These are phyloP conservation scores for Diaporthe vexans DNA, from an alignment of 2,329 filamentous ascomycete genomes.

Conservation along the genomic window DNA sequence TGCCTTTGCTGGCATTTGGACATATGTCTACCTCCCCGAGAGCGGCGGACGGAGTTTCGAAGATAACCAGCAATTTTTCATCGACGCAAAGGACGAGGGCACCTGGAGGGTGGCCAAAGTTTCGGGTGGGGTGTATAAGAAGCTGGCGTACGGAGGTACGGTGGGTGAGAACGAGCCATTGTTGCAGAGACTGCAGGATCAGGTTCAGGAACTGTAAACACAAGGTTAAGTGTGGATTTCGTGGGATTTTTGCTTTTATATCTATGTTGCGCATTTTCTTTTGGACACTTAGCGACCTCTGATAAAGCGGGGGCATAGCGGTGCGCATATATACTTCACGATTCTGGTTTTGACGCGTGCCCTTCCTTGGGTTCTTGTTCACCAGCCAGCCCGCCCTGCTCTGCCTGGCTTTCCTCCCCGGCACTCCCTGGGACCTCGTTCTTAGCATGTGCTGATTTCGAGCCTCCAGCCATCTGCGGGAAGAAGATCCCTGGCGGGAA, in stretches of 20 bases:
- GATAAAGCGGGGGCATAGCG: conserved; percentile 4
- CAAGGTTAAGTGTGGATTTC: neutral
- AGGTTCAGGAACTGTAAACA: conserved; percentile 34
- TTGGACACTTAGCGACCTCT: neutral
- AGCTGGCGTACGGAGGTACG: conserved; percentile 35
- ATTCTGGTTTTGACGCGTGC: conserved; percentile 14
- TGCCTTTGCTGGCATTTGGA: conserved; percentile 67
- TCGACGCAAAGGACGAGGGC: conserved; percentile 62
- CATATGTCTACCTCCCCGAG: conserved; percentile 65
- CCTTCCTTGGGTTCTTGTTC: conserved; percentile 22
- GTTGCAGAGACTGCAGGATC: conserved; percentile 40
- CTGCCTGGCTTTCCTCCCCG: conserved; percentile 45
- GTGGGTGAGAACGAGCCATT: conserved; percentile 41
- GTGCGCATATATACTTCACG: neutral
- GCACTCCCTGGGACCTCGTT: conserved; percentile 41
- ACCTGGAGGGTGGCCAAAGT: conserved; percentile 69
- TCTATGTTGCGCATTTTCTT: neutral
- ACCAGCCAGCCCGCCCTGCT: conserved; percentile 40
- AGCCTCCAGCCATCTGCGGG: conserved; percentile 62
- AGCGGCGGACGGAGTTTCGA: conserved; percentile 71
- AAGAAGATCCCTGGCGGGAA: conserved; percentile 70
- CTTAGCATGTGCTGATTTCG: conserved; percentile 41
- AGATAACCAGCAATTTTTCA: conserved; percentile 72
- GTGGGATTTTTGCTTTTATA: neutral
- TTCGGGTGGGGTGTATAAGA: conserved; percentile 61